These are phyloP conservation scores for Xylaria telfairii DNA, from an alignment of 495 filamentous ascomycete genomes.

Conservation along the genomic window DNA sequence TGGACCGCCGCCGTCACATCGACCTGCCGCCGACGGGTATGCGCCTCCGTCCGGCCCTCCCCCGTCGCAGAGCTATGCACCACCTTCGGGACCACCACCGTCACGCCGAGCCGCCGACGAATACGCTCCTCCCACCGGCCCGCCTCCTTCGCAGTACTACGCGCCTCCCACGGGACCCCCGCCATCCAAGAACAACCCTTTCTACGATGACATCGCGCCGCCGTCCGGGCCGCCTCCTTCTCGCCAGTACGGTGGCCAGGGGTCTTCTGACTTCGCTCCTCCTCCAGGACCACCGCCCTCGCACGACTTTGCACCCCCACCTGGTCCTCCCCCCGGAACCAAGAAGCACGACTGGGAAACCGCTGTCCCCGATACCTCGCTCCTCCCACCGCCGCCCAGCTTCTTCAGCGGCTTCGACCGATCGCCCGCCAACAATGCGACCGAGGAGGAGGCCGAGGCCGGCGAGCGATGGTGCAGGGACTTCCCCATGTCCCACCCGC, in stretches of 20 bases:
- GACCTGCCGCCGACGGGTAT: constrained; percentile 21
- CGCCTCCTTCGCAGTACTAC: constrained; percentile 46
- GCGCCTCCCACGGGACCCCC: constrained; percentile 48
- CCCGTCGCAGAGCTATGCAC: constrained; percentile 44
- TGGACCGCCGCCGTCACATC: constrained; percentile 29
- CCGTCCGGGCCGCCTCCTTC: constrained; percentile 30
- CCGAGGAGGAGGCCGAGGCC: constrained; percentile 67
- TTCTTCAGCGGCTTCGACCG: constrained; percentile 65
- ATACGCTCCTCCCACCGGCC: constrained; percentile 41
- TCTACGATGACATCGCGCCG: constrained; percentile 25
- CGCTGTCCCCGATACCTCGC: constrained; percentile 76
- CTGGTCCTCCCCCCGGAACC: constrained; percentile 53
- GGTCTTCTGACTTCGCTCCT: constrained; percentile 34
- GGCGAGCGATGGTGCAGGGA: constrained; percentile 73
- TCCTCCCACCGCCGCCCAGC: constrained; percentile 81
- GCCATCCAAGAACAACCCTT: constrained; percentile 34
- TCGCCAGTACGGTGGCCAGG: constrained; percentile 8
- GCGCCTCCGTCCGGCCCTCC: constrained; percentile 41
- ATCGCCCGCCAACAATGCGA: constrained; percentile 79
- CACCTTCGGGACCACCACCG: constrained; percentile 40
- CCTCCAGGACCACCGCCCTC: constrained; percentile 44
- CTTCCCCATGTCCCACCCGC: constrained; percentile 68
- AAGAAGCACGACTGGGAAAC: constrained; percentile 80
- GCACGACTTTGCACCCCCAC: constrained; percentile 45
- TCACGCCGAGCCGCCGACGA: constrained; percentile 23